Base-by-base conservation (phyloP, 805 yeast genomes). In the Wickerhamomyces silvicola region DNA sequence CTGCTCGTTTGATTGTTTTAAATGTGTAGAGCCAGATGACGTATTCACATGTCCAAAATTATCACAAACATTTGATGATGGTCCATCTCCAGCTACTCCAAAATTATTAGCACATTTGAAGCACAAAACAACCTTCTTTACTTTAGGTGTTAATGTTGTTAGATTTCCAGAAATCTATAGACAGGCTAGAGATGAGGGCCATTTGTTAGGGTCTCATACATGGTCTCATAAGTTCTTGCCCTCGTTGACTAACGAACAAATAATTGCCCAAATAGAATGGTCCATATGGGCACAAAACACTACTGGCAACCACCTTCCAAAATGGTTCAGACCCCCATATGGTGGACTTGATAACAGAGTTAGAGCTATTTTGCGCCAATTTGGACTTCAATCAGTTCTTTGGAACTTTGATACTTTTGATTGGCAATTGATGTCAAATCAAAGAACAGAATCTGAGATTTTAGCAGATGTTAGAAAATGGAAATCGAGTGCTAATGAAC, bases 281-380 rank as follows among this genome's bases (percentile, higher is more conserved):
- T 78, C 94, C 2, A 76, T 86, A 20, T 90, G 97, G 97, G 96
- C 97, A 5, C 84, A 88, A 87, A 88, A 90, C 60, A 96, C 96
- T 1, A 87, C 97, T 0, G 83, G 85, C 0, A 66, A 78, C 18
- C 88, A 87, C 48, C 53, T 83, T 8, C 98, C 98, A 6, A 81
- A 80, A 49, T 90, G 90, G 83, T 90, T 83, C 56, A 71, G 98
- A 44, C 98, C 98, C 0, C 98, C 98, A 1, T 90, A 85, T 52
- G 98, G 97, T 1, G 97, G 95, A 0, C 68, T 85, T 21, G 98
- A 90, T 59, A 80, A 87, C 53, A 64, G 97, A 33, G 81, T 90
- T 1, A 64, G 97, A 36, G 61, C 78, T 2, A 83, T 90, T 33
- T 71, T 85, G 11, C 64, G 88, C 32, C 83, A 80, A 57, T 81